phyloP scores from a whole-genome alignment of 352 stramenopile genomes.

The Plasmopara muralis region DNA sequence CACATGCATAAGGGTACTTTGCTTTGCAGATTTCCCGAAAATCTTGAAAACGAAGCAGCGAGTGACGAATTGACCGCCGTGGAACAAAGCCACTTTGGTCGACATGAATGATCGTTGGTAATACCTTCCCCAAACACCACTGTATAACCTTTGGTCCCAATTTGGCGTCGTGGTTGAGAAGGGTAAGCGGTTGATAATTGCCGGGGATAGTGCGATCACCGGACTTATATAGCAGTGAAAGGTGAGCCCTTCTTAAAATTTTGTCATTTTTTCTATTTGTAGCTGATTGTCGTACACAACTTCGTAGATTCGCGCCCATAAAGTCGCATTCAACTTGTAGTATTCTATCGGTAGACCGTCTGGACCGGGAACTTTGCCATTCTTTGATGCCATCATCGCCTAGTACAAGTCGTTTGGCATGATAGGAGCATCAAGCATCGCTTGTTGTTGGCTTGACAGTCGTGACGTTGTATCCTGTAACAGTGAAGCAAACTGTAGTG shows the following conservation, averaged over 20 bases:
- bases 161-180: constrained; percentile 12
- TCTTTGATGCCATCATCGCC: constrained; percentile 12
- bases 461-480: too few relatives aligned
- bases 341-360: constrained; percentile 15
- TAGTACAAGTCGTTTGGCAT: constrained; percentile 14
- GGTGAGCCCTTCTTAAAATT: constrained; percentile 9
- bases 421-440: constrained; percentile 2
- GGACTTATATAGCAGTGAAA: constrained; percentile 8
- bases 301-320: constrained; percentile 8
- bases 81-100: constrained; percentile 13
- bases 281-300: constrained; percentile 9
- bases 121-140: background rate
- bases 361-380: constrained; percentile 5
- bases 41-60: constrained; percentile 12
- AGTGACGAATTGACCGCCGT: constrained; percentile 7
- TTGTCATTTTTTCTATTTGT: constrained; percentile 9
- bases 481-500: background rate
- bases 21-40: constrained; percentile 5
- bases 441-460: too few relatives aligned
- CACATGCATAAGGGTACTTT: background rate
- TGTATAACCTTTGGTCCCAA: constrained; percentile 8
- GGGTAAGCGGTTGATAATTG: constrained; percentile 13
- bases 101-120: constrained; percentile 9
- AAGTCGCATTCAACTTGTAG: constrained; percentile 6
- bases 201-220: background rate